Evolutionary conservation across 441 rosid genomes (phyloP).

Genomic region (Pelargonium cotyledonis): DNA sequence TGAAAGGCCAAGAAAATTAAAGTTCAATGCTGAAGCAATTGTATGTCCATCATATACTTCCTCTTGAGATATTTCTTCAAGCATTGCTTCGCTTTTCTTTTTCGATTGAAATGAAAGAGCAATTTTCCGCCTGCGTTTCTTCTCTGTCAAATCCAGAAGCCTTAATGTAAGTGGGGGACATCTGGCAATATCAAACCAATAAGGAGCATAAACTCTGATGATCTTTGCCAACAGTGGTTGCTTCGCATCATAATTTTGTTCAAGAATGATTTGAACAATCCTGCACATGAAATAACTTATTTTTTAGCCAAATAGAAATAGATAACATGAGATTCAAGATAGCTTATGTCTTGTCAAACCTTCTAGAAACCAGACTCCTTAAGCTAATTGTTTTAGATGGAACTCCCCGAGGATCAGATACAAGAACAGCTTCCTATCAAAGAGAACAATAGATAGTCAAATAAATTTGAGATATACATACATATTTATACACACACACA

Average conservation of each 20-base stretch:
- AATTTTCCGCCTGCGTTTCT: conserved; percentile 47
- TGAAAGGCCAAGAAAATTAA: conserved; percentile 64
- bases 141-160: conserved; percentile 55
- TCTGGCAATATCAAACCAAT: conserved; percentile 81
- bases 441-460: conserved; percentile 20
- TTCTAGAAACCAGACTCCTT: conserved; percentile 86
- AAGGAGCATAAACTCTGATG: conserved; percentile 82
- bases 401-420: conserved; percentile 70
- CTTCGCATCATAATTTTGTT: conserved; percentile 73
- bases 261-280: conserved; percentile 76
- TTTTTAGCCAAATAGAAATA: conserved; percentile 25
- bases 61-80: conserved; percentile 68
- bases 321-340: background rate
- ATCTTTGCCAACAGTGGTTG: conserved; percentile 48
- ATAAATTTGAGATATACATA: conserved; percentile 9
- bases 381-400: conserved; percentile 77
- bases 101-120: conserved; percentile 50
- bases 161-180: conserved; percentile 78
- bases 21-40: conserved; percentile 90
- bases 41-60: conserved; percentile 83
- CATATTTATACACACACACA: no score
- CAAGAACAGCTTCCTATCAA: conserved; percentile 77
- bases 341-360: conserved; percentile 37
- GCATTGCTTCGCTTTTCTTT: conserved; percentile 34
- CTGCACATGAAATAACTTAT: conserved; percentile 37